Evolutionary conservation across 768 basidiomycete genomes (phyloP).

Genomic region (Russula ochroleuca): DNA sequence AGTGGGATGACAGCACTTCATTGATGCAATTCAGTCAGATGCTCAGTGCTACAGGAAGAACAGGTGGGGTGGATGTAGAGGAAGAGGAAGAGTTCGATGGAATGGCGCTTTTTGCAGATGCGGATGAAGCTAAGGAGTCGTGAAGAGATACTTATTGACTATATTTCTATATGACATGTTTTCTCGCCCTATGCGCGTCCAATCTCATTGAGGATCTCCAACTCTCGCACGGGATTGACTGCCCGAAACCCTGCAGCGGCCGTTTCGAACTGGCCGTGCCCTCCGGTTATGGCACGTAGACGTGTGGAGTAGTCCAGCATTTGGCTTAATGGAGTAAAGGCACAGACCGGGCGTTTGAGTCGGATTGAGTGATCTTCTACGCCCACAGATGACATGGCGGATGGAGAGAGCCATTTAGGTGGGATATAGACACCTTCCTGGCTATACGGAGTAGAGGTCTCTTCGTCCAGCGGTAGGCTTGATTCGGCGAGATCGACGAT

Average conservation of each 20-base stretch:
- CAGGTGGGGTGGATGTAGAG: constrained; percentile 54
- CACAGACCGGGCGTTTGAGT: constrained; percentile 63
- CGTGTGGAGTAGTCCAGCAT: constrained; percentile 79
- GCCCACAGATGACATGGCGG: constrained; percentile 36
- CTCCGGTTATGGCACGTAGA: constrained; percentile 75
- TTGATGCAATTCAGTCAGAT: constrained; percentile 77
- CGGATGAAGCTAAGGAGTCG: constrained; percentile 67
- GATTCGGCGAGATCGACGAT: constrained; percentile 58
- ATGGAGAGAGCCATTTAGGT: constrained; percentile 72
- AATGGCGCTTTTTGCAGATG: constrained; percentile 73
- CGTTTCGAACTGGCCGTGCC: constrained; percentile 80
- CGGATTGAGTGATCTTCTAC: constrained; percentile 32
- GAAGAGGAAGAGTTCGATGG: constrained; percentile 78
- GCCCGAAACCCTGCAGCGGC: constrained; percentile 67
- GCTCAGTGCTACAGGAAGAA: constrained; percentile 53
- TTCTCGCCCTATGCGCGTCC: constrained; percentile 53
- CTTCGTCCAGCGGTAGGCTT: constrained; percentile 38
- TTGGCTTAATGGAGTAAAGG: constrained; percentile 70
- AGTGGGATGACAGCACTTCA: constrained; percentile 42
- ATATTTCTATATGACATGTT: constrained; percentile 19
- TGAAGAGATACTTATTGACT: constrained; percentile 29
- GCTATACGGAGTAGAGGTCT: constrained; percentile 41
- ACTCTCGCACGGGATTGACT: constrained; percentile 56
- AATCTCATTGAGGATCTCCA: constrained; percentile 75
- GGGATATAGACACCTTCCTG: constrained; percentile 72